phyloP scores from a whole-genome alignment of 2,329 filamentous ascomycete genomes.

The Rutstroemia sp. region DNA sequence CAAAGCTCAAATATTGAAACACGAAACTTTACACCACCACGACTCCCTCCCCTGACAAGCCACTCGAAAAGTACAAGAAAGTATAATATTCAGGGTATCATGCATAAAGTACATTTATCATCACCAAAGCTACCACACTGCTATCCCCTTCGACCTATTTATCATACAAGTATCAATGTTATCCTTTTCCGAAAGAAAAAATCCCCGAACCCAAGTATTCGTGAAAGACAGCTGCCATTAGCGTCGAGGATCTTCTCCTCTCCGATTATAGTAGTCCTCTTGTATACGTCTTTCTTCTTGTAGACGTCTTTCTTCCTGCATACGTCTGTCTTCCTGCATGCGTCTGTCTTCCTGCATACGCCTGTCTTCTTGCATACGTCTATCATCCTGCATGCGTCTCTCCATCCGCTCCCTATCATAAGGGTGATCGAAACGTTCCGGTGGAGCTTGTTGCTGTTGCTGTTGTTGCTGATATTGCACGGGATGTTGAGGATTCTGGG shows the following conservation, averaged over 20 bases:
- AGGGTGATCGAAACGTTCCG: slow-evolving; percentile 8
- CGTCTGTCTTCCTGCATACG: neutral
- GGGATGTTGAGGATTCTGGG: slow-evolving; percentile 16
- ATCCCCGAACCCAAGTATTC: neutral
- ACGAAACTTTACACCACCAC: too few relatives aligned
- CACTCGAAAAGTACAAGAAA: neutral
- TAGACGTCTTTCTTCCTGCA: slow-evolving; percentile 5
- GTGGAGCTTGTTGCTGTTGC: slow-evolving; percentile 7
- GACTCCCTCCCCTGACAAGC: too few relatives aligned
- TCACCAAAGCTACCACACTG: neutral
- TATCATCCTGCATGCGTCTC: neutral
- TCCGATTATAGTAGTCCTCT: neutral
- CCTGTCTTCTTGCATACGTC: neutral
- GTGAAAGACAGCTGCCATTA: neutral
- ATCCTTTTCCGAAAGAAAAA: neutral
- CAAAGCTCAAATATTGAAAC: too few relatives aligned
- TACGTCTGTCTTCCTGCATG: neutral
- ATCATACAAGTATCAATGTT: neutral
- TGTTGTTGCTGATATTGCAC: slow-evolving; percentile 19
- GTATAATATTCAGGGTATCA: neutral
- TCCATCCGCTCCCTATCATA: slow-evolving; percentile 2
- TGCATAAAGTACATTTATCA: neutral
- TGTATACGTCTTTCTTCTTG: slow-evolving; percentile 5
- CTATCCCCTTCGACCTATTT: neutral
- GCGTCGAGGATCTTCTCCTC: neutral